Percentiles rank a stretch among this genome's conserved stretches.
These are phyloP conservation scores for Suhomyces prunicola DNA, from an alignment of 805 yeast genomes.

Conservation along the genomic window DNA sequence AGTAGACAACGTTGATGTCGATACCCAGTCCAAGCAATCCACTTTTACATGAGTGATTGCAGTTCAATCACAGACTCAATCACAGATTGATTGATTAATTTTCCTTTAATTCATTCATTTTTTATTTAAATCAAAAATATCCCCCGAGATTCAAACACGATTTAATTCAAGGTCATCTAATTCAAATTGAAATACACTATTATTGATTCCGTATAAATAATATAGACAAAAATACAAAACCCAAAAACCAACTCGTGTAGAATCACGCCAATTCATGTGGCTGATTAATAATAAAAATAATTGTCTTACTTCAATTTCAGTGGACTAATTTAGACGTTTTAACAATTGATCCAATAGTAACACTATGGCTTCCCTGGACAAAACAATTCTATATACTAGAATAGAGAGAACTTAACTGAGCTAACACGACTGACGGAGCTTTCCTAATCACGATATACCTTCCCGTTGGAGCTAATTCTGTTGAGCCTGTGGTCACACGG, in stretches of 20 bases:
- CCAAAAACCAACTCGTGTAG: neutral
- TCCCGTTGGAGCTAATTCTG: no score
- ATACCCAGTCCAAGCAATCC: slow-evolving; percentile 6
- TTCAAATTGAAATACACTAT: neutral
- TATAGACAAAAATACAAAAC: neutral
- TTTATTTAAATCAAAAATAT: neutral
- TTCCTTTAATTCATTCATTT: neutral
- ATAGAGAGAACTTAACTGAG: no score
- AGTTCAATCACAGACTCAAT: neutral
- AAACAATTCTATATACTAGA: no score
- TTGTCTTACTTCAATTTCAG: no score
- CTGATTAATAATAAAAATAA: neutral
- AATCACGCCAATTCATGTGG: neutral
- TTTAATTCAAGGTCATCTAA: neutral
- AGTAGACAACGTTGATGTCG: slow-evolving; percentile 3
- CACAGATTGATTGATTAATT: neutral
- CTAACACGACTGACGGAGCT: no score
- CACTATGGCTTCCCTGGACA: no score
- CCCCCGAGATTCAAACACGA: neutral
- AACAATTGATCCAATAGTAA: no score
- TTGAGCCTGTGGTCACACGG: no score
- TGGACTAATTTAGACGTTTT: no score
- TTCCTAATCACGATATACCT: no score
- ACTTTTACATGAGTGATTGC: neutral
- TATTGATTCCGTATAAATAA: neutral